Conservation (phyloP, 345 rosid genomes). For the Bruguiera sexangula region DNA sequence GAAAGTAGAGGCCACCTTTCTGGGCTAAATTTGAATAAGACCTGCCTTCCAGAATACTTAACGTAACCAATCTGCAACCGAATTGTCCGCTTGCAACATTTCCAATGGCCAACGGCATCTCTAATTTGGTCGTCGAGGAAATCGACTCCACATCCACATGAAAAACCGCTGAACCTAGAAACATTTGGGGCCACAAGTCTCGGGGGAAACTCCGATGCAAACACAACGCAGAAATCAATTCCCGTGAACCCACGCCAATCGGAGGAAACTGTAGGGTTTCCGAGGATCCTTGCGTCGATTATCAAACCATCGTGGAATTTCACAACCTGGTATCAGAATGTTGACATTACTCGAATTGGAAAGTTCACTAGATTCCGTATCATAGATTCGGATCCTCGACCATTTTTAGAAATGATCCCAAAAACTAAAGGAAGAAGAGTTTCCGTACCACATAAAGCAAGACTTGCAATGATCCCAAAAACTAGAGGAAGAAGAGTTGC, state of each 20-base stretch:
- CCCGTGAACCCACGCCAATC: background rate
- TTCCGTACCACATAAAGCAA: background rate
- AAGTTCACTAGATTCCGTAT: background rate
- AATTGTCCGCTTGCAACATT: background rate
- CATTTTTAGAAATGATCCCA: background rate
- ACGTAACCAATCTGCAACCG: background rate
- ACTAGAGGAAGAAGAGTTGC: no score
- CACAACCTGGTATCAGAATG: background rate
- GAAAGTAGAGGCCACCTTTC: background rate
- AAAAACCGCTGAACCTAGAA: no score
- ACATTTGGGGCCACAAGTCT: background rate
- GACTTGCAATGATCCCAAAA: no score
- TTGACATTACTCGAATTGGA: background rate
- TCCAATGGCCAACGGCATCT: background rate
- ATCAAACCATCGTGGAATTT: background rate
- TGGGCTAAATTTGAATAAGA: background rate
- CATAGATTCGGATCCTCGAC: slow-evolving; percentile 2
- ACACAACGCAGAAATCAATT: background rate
- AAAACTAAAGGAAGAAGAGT: background rate
- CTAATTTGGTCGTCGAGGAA: no score
- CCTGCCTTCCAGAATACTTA: background rate
- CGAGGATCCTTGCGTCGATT: background rate
- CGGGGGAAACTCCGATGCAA: background rate
- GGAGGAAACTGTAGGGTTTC: background rate
- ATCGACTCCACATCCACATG: no score